Evolutionary conservation across 306 rosid genomes (phyloP).

Genomic region (Sechiopsis laciniata): DNA sequence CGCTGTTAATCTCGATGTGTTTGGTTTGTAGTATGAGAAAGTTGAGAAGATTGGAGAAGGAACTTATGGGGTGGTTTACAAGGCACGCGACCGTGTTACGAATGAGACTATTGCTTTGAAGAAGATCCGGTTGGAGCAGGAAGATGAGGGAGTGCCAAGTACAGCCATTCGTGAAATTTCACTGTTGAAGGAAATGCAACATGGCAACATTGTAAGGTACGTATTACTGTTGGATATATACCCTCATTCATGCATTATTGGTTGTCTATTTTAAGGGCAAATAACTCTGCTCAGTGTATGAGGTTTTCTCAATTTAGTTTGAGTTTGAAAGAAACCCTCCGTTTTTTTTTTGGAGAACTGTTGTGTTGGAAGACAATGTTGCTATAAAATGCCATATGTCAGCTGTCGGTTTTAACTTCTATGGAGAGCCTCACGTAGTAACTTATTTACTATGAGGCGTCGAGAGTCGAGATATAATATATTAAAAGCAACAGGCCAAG

Average conservation of each 20-base stretch:
- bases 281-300: too few species aligned
- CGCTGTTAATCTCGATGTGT: conserved; percentile 12
- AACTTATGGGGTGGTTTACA: conserved; percentile 86
- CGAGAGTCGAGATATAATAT: neutral
- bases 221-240: neutral
- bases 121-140: conserved; percentile 91
- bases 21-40: conserved; percentile 63
- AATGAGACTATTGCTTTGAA: conserved; percentile 78
- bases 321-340: neutral
- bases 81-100: conserved; percentile 75
- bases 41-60: conserved; percentile 95
- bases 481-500: neutral
- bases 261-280: neutral
- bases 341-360: neutral
- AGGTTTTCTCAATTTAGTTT: too few species aligned
- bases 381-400: neutral
- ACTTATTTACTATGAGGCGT: neutral
- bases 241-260: neutral
- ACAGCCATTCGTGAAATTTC: conserved; percentile 90
- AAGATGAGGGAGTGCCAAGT: conserved; percentile 90
- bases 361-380: neutral
- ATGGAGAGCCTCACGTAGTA: neutral
- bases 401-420: neutral
- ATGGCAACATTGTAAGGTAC: conserved; percentile 82
- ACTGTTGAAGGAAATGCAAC: conserved; percentile 85